Conservation (phyloP, 768 basidiomycete species). For the Suillus plorans region DNA sequence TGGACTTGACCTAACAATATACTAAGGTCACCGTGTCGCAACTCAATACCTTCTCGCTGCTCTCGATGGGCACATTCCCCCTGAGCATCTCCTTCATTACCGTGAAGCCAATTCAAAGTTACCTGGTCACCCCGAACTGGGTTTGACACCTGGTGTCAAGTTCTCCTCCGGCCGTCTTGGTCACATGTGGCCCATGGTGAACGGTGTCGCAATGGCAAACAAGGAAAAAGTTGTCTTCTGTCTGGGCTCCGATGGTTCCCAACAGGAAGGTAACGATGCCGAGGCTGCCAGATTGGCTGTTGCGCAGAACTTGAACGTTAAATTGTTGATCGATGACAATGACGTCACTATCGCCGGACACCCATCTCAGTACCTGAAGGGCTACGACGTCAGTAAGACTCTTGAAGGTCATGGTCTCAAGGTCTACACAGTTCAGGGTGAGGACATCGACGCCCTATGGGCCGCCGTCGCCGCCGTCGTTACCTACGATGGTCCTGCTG, state of each 20-base stretch:
- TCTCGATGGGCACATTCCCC: conserved; percentile 67
- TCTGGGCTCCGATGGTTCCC: conserved; percentile 87
- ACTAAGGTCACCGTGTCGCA: conserved; percentile 80
- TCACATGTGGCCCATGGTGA: conserved; percentile 88
- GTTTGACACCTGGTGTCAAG: conserved; percentile 88
- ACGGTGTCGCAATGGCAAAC: conserved; percentile 82
- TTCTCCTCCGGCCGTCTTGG: conserved; percentile 93
- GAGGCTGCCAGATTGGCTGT: conserved; percentile 88
- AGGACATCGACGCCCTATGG: conserved; percentile 81
- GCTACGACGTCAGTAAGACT: conserved; percentile 70
- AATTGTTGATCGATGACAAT: conserved; percentile 87
- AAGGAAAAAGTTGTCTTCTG: conserved; percentile 75
- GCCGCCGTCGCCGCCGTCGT: conserved; percentile 56
- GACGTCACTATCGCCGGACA: conserved; percentile 93
- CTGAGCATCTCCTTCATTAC: conserved; percentile 80
- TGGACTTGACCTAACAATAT: conserved; percentile 3
- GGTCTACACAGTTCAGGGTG: conserved; percentile 71
- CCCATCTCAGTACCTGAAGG: conserved; percentile 82
- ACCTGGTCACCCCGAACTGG: conserved; percentile 87
- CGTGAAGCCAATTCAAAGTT: conserved; percentile 84
- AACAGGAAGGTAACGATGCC: conserved; percentile 90
- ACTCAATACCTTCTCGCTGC: conserved; percentile 86
- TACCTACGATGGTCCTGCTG: conserved; percentile 71
- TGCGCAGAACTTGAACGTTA: conserved; percentile 79
- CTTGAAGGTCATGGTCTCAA: conserved; percentile 81